phyloP scores from a whole-genome alignment of 2,329 filamentous ascomycete genomes.

The Nemania abortiva region DNA sequence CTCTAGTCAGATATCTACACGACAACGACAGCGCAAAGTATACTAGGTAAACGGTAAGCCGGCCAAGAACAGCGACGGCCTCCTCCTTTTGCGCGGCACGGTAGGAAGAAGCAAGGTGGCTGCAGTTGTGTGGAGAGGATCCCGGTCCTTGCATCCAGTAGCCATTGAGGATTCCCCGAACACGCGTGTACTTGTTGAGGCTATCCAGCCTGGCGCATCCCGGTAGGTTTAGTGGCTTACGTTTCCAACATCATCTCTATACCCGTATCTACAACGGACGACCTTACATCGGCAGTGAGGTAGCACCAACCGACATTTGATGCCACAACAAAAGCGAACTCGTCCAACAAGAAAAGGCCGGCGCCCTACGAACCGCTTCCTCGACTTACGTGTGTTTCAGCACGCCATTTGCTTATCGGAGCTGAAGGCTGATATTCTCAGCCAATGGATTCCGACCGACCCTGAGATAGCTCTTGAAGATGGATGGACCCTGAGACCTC shows the following conservation, averaged over 20 bases:
- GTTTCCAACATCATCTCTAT: slow-evolving; percentile 27
- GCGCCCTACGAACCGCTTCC: neutral
- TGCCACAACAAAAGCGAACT: neutral
- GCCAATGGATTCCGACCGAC: neutral
- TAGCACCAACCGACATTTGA: neutral
- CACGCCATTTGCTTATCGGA: neutral
- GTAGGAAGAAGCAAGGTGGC: slow-evolving; percentile 24
- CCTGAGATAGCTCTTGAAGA: slow-evolving; percentile 8
- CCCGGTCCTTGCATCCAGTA: slow-evolving; percentile 21
- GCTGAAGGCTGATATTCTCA: neutral
- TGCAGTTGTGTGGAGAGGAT: slow-evolving; percentile 30
- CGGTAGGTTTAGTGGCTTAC: slow-evolving; percentile 25
- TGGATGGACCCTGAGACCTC: slow-evolving; percentile 28
- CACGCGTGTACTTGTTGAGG: slow-evolving; percentile 28
- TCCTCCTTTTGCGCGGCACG: slow-evolving; percentile 6
- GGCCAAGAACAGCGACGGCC: neutral
- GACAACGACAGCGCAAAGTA: neutral
- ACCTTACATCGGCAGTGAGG: neutral
- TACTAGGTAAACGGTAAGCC: neutral
- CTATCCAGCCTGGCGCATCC: slow-evolving; percentile 32
- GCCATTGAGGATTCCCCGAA: slow-evolving; percentile 7
- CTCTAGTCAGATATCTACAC: neutral
- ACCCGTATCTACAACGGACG: slow-evolving; percentile 1
- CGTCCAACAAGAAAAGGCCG: neutral
- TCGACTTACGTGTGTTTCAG: neutral